Evolutionary conservation across 495 filamentous ascomycete species (phyloP), one percentile per base, ranked within the genome.

Genomic region (Talaromyces stipitatus): DNA sequence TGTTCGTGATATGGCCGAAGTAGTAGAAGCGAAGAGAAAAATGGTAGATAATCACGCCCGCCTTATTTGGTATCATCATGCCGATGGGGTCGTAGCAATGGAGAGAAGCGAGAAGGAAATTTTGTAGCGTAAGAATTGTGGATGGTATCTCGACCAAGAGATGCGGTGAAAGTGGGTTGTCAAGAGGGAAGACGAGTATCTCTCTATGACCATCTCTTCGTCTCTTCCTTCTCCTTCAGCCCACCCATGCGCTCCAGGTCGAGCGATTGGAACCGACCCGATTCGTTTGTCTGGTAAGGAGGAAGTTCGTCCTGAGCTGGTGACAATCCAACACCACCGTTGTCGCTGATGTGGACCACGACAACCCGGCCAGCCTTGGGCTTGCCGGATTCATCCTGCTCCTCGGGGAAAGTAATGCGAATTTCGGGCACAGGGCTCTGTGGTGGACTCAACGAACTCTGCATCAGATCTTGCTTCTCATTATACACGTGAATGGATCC

Each of bases 351-450:
- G 45, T 87, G 79, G 24, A 98, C 92, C 10, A 97, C 82, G n/a
- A 98, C 87, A 24, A 96, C 88, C 9, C 90, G 82, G 26, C 91
- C 92, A 50, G 87, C 91, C 74, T 87, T 89, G 58, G 82, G 81
- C 69, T 87, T 88, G 55, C 95, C 95, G 33, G 74, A 66, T 45
- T 85, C 83, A 61, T 96, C 88, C 63, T 91, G 92, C 78, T 97
- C 92, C 61, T 98, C 94, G 12, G 94, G 94, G 75, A 98, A 97
- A 0, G 94, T 98, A 66, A 98, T 96, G 69, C 92, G 90, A 65
- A 98, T 98, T 72, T 97, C 90, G 10, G 94, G 94, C 11, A 97
- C 82, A n/a, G 90, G 89, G 56, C 89, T 91, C 46, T 85, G 70
- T 26, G 91, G 90, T 14, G 90, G 89, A 41, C 81, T 85, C 46